Evolutionary conservation across 257 asterid species (phyloP).

Genomic region (Scutellaria baicalensis): DNA sequence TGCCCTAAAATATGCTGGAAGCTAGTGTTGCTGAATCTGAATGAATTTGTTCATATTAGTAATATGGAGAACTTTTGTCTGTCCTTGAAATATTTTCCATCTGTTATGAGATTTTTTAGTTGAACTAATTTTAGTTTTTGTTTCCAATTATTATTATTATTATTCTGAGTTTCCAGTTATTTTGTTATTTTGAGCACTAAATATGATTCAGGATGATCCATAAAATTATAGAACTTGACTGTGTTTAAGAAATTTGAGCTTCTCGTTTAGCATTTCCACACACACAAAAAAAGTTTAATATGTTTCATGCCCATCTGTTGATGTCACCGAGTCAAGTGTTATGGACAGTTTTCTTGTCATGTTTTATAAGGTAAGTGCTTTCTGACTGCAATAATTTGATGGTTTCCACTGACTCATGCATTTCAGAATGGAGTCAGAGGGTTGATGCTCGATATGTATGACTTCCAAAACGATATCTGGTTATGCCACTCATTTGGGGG

Average conservation of each 20-base stretch:
- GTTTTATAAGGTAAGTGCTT: background rate
- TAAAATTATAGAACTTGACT: background rate
- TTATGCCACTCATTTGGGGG: constrained; percentile 92
- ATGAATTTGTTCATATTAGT: constrained; percentile 4
- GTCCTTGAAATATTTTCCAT: background rate
- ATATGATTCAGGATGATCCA: background rate
- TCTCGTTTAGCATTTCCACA: background rate
- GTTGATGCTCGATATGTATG: constrained; percentile 95
- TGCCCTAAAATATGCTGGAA: constrained; percentile 1
- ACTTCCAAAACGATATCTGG: constrained; percentile 81
- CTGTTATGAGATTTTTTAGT: background rate
- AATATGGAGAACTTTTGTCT: background rate
- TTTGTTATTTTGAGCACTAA: background rate
- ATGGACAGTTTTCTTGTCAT: background rate
- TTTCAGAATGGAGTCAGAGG: constrained; percentile 94
- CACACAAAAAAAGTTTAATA: background rate
- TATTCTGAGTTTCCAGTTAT: background rate
- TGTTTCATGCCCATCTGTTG: background rate
- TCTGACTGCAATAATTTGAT: background rate
- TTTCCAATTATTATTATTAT: too few species aligned
- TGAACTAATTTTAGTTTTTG: background rate
- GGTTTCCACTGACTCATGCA: constrained; percentile 14
- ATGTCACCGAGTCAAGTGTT: background rate
- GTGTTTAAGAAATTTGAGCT: background rate
- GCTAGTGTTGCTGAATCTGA: background rate